A percentile compares a stretch with the other conserved stretches of the same genome.
Conservation (phyloP, 345 rosid species). For the Acer negundo region DNA sequence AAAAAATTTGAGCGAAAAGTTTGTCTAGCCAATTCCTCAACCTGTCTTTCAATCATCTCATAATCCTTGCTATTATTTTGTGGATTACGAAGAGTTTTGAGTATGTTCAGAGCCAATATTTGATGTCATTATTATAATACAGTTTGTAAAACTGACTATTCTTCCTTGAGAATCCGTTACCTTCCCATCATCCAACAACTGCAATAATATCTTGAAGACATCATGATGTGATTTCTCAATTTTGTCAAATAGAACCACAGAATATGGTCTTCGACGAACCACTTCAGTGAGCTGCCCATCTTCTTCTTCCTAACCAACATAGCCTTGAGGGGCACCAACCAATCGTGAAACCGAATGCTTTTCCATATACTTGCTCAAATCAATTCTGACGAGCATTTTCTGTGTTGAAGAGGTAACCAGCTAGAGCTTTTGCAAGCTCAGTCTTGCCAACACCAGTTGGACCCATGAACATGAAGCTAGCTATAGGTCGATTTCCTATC, state of each 20-base stretch:
- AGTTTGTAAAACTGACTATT: neutral
- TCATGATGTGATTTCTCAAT: neutral
- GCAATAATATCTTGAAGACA: neutral
- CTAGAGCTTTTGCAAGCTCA: conserved; percentile 13
- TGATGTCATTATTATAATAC: conserved; percentile 8
- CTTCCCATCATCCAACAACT: conserved; percentile 10
- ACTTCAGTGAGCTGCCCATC: conserved; percentile 15
- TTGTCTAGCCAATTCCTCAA: conserved; percentile 62
- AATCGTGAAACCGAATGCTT: neutral
- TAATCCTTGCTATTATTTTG: conserved; percentile 81
- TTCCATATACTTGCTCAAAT: neutral
- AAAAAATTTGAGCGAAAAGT: neutral
- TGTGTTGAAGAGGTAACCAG: neutral
- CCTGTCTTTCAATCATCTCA: conserved; percentile 79
- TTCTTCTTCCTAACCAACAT: conserved; percentile 5
- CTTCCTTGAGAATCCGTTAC: conserved; percentile 7
- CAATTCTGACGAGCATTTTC: conserved; percentile 8
- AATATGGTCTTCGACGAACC: neutral
- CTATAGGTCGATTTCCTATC: neutral
- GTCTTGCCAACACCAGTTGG: conserved; percentile 7
- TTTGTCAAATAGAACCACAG: neutral
- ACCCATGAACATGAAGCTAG: neutral
- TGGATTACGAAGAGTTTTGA: conserved; percentile 51
- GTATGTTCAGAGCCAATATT: neutral
- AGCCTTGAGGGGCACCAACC: conserved; percentile 11